A percentile compares a stretch with the other conserved stretches of the same genome.
Evolutionary conservation across 73 alveolate species (phyloP).

Genomic region (Paramecium sexaurelia): DNA sequence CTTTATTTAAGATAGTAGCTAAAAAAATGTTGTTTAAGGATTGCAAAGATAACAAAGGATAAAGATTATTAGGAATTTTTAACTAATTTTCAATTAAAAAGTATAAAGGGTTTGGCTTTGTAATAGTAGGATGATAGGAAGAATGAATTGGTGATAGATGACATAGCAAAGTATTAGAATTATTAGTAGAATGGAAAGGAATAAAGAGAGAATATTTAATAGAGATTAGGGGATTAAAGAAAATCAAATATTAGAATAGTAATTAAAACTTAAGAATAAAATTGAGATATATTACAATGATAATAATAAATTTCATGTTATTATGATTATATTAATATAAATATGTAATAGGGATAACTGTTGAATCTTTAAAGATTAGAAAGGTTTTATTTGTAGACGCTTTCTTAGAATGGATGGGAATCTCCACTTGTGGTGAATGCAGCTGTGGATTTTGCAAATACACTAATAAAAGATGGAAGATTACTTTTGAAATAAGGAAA

Average conservation of each 20-base stretch:
- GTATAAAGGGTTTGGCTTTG: neutral
- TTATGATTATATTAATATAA: neutral
- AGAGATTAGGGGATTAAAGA: neutral
- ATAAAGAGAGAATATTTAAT: neutral
- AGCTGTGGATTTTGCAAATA: constrained; percentile 41
- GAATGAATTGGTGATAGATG: neutral
- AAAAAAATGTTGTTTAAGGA: neutral
- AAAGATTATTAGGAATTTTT: neutral
- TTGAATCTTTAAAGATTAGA: constrained; percentile 19
- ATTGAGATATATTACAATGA: neutral
- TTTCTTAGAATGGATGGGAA: constrained; percentile 28
- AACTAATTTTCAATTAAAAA: neutral
- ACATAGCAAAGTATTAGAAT: neutral
- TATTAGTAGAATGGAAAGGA: neutral
- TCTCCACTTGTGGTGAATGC: constrained; percentile 24
- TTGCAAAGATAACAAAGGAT: neutral
- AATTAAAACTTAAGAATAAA: neutral
- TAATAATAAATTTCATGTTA: neutral
- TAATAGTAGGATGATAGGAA: neutral
- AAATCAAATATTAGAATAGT: neutral
- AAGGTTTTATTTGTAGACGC: neutral
- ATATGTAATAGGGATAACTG: constrained; percentile 19
- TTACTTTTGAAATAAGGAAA: neutral
- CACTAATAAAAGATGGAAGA: constrained; percentile 18
- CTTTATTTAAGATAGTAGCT: neutral